Evolutionary conservation across 2,329 filamentous ascomycete genomes (phyloP), one percentile per base, ranked within the genome.

Genomic region (Colletotrichum lindemuthianum): DNA sequence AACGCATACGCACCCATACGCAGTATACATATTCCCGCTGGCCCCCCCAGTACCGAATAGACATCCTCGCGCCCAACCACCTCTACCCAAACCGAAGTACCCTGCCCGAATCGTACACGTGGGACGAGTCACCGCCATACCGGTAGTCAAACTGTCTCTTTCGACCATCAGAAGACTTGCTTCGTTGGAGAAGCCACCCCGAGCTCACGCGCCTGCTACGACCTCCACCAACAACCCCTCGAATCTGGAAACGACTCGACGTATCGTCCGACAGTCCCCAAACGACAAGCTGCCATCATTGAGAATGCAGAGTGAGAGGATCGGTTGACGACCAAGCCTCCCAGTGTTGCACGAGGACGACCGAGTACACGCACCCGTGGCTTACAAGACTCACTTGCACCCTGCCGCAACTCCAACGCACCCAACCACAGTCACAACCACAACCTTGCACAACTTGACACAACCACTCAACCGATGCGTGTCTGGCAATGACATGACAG

Each of bases 71-170:
- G 61, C 63, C 63, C 63, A 66, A 66, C 63, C 63, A 66, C 59
- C 63, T 32, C 63, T 32, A 59, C 37, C 43, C 51, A 45, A 53
- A 48, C 51, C 61, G 61, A 65, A 47, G 61, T 56, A 51, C 60
- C 51, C 51, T 65, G 51, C 52, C 48, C 59, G 37, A 39, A 40
- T 59, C 41, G 48, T 59, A 66, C 63, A 66, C 63, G 63, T 66
- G 63, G 63, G 54, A 63, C 63, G 54, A 64, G 48, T 66, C 60
- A 64, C 58, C 58, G 61, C 61, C 61, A 54, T n/a, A 24, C 24
- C 24, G 24, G 24, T 24, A 52, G 59, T 32, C 59, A 66, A 50
- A 53, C 48, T 34, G 53, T 33, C 45, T 34, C 7, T 54, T 24
- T 52, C 39, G 3, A 60, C 34, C 58, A 32, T 39, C 44, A 33